Evolutionary conservation across 352 stramenopile species (phyloP).

Genomic region (Globisporangium radiosum): DNA sequence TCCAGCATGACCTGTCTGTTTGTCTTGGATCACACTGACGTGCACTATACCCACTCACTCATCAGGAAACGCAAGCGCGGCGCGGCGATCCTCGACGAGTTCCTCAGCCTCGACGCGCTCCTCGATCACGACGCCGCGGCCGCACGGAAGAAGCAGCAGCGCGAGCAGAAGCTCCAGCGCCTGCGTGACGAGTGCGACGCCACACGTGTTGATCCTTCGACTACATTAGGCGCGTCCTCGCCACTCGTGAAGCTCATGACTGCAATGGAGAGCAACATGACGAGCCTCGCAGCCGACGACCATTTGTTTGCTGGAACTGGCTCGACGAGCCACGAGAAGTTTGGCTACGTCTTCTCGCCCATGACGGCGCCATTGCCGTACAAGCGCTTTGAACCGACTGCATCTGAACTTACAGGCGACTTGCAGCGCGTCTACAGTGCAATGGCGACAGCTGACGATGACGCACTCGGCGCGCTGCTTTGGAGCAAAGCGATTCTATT

Average conservation of each 20-base stretch:
- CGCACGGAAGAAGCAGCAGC: slow-evolving; percentile 50
- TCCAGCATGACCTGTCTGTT: background rate
- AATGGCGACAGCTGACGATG: slow-evolving; percentile 45
- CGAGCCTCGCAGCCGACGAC: slow-evolving; percentile 54
- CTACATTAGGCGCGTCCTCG: slow-evolving; percentile 17
- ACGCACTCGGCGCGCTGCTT: slow-evolving; percentile 50
- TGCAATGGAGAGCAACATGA: slow-evolving; percentile 67
- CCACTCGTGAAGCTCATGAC: slow-evolving; percentile 56
- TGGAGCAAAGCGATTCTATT: slow-evolving; percentile 74
- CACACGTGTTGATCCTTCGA: slow-evolving; percentile 8
- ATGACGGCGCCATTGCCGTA: slow-evolving; percentile 62
- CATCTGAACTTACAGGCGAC: slow-evolving; percentile 42
- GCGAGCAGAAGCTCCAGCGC: slow-evolving; percentile 43
- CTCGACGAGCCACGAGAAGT: slow-evolving; percentile 48
- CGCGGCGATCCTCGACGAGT: slow-evolving; percentile 46
- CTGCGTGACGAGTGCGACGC: slow-evolving; percentile 47
- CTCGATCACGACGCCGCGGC: slow-evolving; percentile 52
- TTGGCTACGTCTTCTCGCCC: slow-evolving; percentile 77
- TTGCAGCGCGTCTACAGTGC: slow-evolving; percentile 52
- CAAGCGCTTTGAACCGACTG: slow-evolving; percentile 48
- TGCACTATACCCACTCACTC: background rate
- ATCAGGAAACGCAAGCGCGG: slow-evolving; percentile 23
- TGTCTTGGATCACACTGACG: background rate
- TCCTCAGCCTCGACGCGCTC: slow-evolving; percentile 70
- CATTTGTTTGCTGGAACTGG: slow-evolving; percentile 42